A percentile compares a stretch with the other conserved stretches of the same genome.
phyloP scores from a whole-genome alignment of 768 basidiomycete genomes.

The Asterophora lycoperdoides region DNA sequence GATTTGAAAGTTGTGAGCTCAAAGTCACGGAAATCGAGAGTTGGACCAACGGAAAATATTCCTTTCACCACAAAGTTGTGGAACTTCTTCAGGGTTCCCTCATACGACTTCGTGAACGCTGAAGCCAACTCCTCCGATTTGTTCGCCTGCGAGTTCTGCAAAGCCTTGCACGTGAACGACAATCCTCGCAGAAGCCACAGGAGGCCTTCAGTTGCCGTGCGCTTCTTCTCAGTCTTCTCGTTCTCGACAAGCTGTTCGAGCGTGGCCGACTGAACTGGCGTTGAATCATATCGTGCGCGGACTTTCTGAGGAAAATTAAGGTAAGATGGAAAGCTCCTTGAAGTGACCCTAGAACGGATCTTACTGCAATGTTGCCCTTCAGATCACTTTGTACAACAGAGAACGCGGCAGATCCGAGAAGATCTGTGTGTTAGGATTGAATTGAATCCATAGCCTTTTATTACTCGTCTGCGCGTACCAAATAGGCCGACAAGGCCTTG shows the following conservation, averaged over 20 bases:
- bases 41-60: conserved; percentile 46
- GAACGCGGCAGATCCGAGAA: conserved; percentile 85
- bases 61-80: conserved; percentile 78
- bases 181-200: conserved; percentile 93
- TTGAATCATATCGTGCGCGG: conserved; percentile 67
- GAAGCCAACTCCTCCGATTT: conserved; percentile 55
- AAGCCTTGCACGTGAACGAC: conserved; percentile 81
- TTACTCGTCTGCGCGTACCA: conserved; percentile 46
- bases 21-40: not conserved
- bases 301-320: conserved; percentile 69
- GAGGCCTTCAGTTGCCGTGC: conserved; percentile 83
- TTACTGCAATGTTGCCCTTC: conserved; percentile 85
- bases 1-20: not conserved
- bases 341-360: conserved; percentile 19
- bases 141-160: conserved; percentile 68
- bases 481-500: conserved; percentile 88
- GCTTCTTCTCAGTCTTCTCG: conserved; percentile 86
- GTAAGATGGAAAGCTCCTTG: conserved; percentile 1
- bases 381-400: conserved; percentile 79
- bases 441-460: not conserved
- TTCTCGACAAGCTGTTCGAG: conserved; percentile 80
- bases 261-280: conserved; percentile 62
- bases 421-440: conserved; percentile 44
- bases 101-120: conserved; percentile 82
- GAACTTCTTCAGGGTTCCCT: conserved; percentile 73